Evolutionary conservation across 345 rosid genomes (phyloP), one percentile per base, ranked within the genome.

Genomic region (Hypericum androsaemum): DNA sequence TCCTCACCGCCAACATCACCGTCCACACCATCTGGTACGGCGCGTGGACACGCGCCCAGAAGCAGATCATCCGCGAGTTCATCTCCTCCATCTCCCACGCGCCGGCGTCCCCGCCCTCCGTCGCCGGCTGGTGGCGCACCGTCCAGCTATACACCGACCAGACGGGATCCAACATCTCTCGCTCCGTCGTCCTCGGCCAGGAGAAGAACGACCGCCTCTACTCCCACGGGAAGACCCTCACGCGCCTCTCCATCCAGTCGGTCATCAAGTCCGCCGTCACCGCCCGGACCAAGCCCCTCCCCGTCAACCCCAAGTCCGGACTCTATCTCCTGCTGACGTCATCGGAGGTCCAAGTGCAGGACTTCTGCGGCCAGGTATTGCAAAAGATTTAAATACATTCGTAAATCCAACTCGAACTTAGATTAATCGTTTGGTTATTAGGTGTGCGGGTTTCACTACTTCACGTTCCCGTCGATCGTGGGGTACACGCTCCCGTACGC

Each of bases 1-100:
- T 92, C 50, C 80, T 92, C 52, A 79, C 98, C 42, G 76, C 73
- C 67, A 78, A 83, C 79, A 84, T 92, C 62, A 85, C 89, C 68
- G 74, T 92, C 58, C 86, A 88, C 70, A 53, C 80, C 22, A 92
- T 92, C 64, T 92, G 98, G 98, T 92, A 88, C 82, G 98, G 98
- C 51, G 60, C 49, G 54, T 92, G 96, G 96, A 56, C 67, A 17
- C 75, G 59, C 46, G 50, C 80, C 15, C 96, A 92, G 64, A 92
- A 92, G 62, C 78, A 77, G 58, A 80, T 88, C 61, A 84, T 92
- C 63, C 81, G 94, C 5, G 95, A 83, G 73, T 92, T 92, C 79
- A 73, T 92, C 39, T 63, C 52, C 73, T 84, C 98, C 10, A 77
- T 92, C 70, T 83, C 95, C 38, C 80, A 86, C 53, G 67, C 55